Base-by-base conservation (phyloP, 805 yeast genomes). In the Zygosaccharomyces pseudorouxii region DNA sequence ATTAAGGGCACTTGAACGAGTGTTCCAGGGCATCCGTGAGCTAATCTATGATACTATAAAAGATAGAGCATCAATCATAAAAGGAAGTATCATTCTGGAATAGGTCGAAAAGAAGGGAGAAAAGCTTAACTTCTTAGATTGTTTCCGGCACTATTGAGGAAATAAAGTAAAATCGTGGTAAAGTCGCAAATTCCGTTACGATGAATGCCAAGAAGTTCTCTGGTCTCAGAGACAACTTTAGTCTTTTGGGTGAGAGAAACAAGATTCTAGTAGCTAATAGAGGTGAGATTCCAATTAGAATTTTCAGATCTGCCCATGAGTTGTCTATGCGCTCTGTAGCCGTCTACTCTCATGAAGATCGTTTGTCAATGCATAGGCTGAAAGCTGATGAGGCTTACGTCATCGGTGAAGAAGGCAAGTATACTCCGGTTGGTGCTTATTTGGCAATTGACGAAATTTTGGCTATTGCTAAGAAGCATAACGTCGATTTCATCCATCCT, bases 271-370 rank as follows among this genome's bases (percentile, higher is more conserved):
- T 86, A 36, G 92, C 92, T 55, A 85, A 84, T 73, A 75, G 93
- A 72, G 93, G 92, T 60, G 92, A 86, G 69, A 85, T 85, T 59
- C 92, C 92, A 38, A 83, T 84, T 63, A 73, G 93, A 71, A 90
- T 92, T 67, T 92, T 92, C 72, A 81, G 99, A 72, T 84, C 97
- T 31, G 99, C 99, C 52, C 99, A 93, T 72, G 99, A 92, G 71
- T 76, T 92, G 63, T 86, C 96, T 19, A 88, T 93, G 96, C 89
- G 87, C 64, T 90, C 99, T 0, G 97, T 93, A 37, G 99, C 98
- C 40, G 85, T 92, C 64, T 92, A 89, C 70, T 89, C 97, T 30
- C 95, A 92, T 67, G 97, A 93, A 71, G 99, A 92, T 69, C 76
- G 96, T 54, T 76, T 92, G 61, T 85, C 96, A 10, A 88, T 89